Conservation (phyloP, 192 early-diverging fungal species). For the Chytriomyces confervae region DNA sequence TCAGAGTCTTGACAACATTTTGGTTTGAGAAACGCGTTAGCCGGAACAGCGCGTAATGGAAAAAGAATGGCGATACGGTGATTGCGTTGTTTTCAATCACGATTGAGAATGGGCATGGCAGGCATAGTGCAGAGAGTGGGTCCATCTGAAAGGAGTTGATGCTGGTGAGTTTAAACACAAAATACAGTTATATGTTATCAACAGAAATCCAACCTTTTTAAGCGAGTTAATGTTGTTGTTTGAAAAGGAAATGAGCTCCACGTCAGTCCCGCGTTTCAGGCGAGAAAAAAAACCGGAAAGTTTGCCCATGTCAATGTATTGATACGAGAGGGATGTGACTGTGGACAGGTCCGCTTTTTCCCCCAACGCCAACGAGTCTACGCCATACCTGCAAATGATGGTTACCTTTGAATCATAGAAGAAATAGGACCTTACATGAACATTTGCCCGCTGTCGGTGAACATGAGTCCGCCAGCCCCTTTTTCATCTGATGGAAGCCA, state of each 20-base stretch:
- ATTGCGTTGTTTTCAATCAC: conserved; percentile 39
- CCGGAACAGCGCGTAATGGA: conserved; percentile 43
- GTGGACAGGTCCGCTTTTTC: conserved; percentile 36
- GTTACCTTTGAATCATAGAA: neutral
- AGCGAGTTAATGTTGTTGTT: conserved; percentile 41
- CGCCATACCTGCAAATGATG: conserved; percentile 38
- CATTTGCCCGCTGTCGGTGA: conserved; percentile 7
- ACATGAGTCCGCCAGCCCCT: conserved; percentile 24
- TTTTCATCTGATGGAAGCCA: conserved; percentile 9
- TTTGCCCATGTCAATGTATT: conserved; percentile 34
- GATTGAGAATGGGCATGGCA: conserved; percentile 33
- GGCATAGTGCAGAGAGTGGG: conserved; percentile 18
- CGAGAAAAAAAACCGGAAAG: conserved; percentile 19
- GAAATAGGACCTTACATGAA: neutral
- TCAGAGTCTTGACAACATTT: conserved; percentile 32
- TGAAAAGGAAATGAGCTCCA: conserved; percentile 34
- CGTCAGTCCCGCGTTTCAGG: conserved; percentile 31
- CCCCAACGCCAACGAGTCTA: conserved; percentile 29
- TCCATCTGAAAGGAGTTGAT: conserved; percentile 32
- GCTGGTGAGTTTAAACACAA: neutral
- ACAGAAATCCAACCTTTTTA: conserved; percentile 2
- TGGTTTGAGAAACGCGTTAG: conserved; percentile 35
- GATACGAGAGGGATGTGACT: conserved; percentile 30
- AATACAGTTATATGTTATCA: neutral
- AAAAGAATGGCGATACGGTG: conserved; percentile 33